phyloP scores from a whole-genome alignment of 192 early-diverging fungal species.

The Backusella mclennaniae region DNA sequence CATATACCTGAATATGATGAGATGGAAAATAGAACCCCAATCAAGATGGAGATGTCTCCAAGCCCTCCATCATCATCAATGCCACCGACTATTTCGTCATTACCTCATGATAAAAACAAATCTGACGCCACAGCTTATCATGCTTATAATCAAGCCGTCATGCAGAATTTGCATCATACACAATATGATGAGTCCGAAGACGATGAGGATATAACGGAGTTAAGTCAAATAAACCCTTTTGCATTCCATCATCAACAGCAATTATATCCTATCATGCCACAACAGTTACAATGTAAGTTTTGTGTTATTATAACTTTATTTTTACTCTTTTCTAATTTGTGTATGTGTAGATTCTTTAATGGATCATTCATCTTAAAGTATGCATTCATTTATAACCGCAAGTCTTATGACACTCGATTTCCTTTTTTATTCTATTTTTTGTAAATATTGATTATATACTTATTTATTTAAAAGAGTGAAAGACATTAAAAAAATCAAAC shows the following conservation, averaged over 20 bases:
- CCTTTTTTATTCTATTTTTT: background rate
- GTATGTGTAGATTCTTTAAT: background rate
- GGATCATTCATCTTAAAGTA: background rate
- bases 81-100: background rate
- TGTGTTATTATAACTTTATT: background rate
- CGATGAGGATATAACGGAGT: background rate
- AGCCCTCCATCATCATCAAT: background rate
- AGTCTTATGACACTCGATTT: background rate
- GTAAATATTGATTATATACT: background rate
- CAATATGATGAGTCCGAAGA: background rate
- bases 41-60: background rate
- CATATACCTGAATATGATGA: background rate
- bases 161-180: slow-evolving; percentile 2
- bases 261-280: background rate
- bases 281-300: background rate
- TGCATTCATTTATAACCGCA: background rate
- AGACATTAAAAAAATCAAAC: background rate
- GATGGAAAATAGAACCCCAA: background rate
- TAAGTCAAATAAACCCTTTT: slow-evolving; percentile 5
- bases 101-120: background rate
- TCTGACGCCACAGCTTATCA: background rate
- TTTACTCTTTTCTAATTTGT: background rate
- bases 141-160: background rate
- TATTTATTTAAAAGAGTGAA: background rate
- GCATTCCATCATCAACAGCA: background rate